Conservation (phyloP, 352 stramenopile species). For the Nothophytophthora sp. region DNA sequence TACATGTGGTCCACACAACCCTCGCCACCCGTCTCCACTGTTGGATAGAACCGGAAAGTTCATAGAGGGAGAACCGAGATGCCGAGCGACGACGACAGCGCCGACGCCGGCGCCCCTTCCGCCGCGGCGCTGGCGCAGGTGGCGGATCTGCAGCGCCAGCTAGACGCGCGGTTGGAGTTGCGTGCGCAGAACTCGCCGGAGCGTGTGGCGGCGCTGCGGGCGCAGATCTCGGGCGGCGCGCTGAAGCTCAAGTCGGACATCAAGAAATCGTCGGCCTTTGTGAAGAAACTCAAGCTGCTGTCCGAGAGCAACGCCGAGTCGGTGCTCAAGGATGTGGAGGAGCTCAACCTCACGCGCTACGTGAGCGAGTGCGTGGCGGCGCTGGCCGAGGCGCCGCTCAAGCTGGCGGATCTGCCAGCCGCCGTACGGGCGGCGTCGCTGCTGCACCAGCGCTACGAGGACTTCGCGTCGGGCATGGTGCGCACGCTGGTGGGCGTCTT, state of each 20-base stretch:
- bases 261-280: constrained; percentile 98
- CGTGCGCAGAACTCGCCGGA: constrained; percentile 55
- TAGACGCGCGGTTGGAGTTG: constrained; percentile 37
- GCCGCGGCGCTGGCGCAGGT: constrained; percentile 36
- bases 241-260: constrained; percentile 97
- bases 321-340: constrained; percentile 84
- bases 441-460: constrained; percentile 92
- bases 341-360: constrained; percentile 95
- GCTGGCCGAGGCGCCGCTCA: constrained; percentile 87
- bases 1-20: neutral
- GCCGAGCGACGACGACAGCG: constrained; percentile 10
- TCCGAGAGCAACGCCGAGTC: constrained; percentile 67
- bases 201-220: constrained; percentile 58
- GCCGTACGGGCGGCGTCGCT: constrained; percentile 86
- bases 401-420: constrained; percentile 84
- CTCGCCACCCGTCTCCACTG: too few species aligned
- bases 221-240: constrained; percentile 80
- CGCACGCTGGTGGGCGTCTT: constrained; percentile 56
- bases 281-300: constrained; percentile 95
- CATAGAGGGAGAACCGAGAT: too few species aligned
- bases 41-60: too few species aligned
- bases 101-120: constrained; percentile 11
- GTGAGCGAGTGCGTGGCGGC: constrained; percentile 94
- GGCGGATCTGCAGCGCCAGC: constrained; percentile 44
- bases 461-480: constrained; percentile 77